Base-by-base conservation (phyloP, 2,329 filamentous ascomycete genomes). In the Mollisiaceae sp. region DNA sequence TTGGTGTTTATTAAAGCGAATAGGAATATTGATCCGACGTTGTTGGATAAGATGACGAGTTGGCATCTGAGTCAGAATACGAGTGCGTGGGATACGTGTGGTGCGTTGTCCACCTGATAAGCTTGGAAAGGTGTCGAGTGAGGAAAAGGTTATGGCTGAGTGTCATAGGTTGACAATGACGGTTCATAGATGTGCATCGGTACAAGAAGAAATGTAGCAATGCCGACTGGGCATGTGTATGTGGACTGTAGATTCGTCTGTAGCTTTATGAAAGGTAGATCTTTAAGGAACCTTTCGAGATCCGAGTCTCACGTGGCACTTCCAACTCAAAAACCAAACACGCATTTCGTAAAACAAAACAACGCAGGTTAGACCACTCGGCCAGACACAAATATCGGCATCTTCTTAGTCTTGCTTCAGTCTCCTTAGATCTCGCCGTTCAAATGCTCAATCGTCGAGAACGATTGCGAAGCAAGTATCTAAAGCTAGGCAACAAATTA, bases 1-100 rank as follows among this genome's bases (percentile, higher is more conserved):
- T 43, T 60, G 11, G 27, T 67, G 9, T 67, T 67, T 22, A 63
- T 65, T 22, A 67, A 65, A 60, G 61, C 65, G 18, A 67, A 67
- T 41, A 24, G 65, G 24, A 52, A 52, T 2, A 65, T 67, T 15
- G 65, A 12, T 59, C 60, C 20, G 69, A 69, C 36, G 65, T 69
- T 60, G 72, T 68, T 67, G 9, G 70, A 68, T 47, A 52, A 52
- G 38, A 57, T 72, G 59, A 72, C 69, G 5, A 65, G 69, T 62
- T 74, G 72, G 72, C 60, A 62, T 8, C 67, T 67, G 50, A 58
- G 45, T 15, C 54, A 65, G 47, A 67, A 62, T 8, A 73, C 71
- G 64, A 71, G 65, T 32, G 73, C 67, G 45, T 73, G 70, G 50
- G 69, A 74, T 45, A 56, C 52, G 1, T 65, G 63, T 56, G 38